These are phyloP conservation scores for Chrysanthemum seticuspe DNA, from an alignment of 129 eudicot genomes.

Conservation along the genomic window DNA sequence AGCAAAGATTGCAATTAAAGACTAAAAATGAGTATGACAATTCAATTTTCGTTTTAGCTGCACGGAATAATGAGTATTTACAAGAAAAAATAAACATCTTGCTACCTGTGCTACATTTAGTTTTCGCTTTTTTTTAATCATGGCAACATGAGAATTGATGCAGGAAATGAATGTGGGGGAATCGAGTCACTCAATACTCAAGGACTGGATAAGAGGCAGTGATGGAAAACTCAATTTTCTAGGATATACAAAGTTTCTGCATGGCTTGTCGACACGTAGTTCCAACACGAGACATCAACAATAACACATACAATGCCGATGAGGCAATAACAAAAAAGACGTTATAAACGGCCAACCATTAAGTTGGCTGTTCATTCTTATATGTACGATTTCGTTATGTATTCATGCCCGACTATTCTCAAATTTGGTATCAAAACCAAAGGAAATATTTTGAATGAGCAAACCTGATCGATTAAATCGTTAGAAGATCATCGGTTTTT, in stretches of 20 bases:
- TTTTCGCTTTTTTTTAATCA: background rate
- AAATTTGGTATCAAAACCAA: background rate
- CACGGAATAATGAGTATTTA: no score
- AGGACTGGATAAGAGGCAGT: conserved; percentile 75
- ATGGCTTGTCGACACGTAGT: conserved; percentile 73
- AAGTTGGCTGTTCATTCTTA: conserved; percentile 17
- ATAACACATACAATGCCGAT: conserved; percentile 5
- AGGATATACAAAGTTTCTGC: conserved; percentile 94
- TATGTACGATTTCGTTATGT: background rate
- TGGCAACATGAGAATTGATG: background rate
- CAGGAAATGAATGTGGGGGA: conserved; percentile 81
- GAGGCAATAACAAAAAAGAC: background rate
- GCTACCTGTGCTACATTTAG: background rate
- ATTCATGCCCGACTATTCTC: background rate
- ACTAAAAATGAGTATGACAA: no score
- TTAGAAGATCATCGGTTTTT: no score
- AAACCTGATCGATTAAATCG: no score
- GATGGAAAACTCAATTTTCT: conserved; percentile 78
- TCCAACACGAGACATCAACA: conserved; percentile 57
- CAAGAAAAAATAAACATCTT: no score
- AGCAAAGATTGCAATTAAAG: no score
- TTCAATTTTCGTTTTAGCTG: no score
- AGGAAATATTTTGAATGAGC: background rate
- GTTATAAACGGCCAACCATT: background rate
- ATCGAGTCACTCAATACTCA: conserved; percentile 56